Conservation (phyloP, 495 filamentous ascomycete species). For the Neurospora sp. region DNA sequence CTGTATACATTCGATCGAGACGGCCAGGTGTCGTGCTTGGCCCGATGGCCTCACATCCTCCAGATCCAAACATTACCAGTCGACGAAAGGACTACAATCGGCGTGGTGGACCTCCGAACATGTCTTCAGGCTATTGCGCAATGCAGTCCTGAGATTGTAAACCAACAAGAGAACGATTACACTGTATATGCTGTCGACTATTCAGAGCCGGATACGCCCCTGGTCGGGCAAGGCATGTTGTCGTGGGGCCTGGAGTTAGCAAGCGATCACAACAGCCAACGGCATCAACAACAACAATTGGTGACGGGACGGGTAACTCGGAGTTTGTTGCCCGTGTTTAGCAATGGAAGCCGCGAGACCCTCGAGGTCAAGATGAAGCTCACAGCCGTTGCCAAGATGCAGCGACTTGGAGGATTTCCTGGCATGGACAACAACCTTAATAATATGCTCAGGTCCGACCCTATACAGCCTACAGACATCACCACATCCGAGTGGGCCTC, state of each 20-base stretch:
- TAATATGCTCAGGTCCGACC: slow-evolving; percentile 12
- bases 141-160: slow-evolving; percentile 77
- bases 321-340: slow-evolving; percentile 73
- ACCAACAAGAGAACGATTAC: slow-evolving; percentile 77
- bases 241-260: slow-evolving; percentile 63
- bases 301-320: slow-evolving; percentile 86
- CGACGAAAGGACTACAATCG: slow-evolving; percentile 63
- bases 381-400: slow-evolving; percentile 65
- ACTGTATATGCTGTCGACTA: slow-evolving; percentile 96
- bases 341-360: slow-evolving; percentile 75
- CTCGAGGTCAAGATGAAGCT: slow-evolving; percentile 89
- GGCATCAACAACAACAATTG: slow-evolving; percentile 52
- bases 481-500: slow-evolving; percentile 37
- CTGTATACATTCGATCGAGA: slow-evolving; percentile 93
- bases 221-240: slow-evolving; percentile 93
- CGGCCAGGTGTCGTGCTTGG: slow-evolving; percentile 81
- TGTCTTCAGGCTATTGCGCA: slow-evolving; percentile 77
- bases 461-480: slow-evolving; percentile 28
- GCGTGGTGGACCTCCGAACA: slow-evolving; percentile 80
- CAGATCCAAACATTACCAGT: slow-evolving; percentile 69
- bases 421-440: slow-evolving; percentile 13
- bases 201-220: slow-evolving; percentile 83
- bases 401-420: slow-evolving; percentile 36
- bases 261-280: slow-evolving; percentile 41
- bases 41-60: slow-evolving; percentile 74